Percentiles rank a stretch among this genome's conserved stretches.
Evolutionary conservation across 345 rosid genomes (phyloP).

Genomic region (Populus simonii): DNA sequence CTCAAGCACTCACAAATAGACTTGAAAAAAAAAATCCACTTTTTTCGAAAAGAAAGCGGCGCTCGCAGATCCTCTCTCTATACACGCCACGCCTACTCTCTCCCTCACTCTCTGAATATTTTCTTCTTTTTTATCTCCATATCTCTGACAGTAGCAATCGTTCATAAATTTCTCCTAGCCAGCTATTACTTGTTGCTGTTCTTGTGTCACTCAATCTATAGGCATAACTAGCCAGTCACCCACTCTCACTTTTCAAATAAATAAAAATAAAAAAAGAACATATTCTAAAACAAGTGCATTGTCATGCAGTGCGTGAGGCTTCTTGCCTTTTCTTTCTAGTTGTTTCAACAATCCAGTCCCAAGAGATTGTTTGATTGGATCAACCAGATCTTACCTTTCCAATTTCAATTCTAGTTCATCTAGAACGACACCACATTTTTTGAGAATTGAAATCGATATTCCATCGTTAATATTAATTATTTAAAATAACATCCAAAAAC

Average conservation of each 20-base stretch:
- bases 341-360: neutral
- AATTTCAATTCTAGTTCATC: too few relatives aligned
- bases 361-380: neutral
- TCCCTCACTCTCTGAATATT: neutral
- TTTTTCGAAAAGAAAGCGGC: constrained; percentile 29
- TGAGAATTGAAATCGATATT: too few relatives aligned
- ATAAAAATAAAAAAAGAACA: neutral
- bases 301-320: neutral
- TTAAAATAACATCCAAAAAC: neutral
- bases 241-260: neutral
- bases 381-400: too few relatives aligned
- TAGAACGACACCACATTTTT: too few relatives aligned
- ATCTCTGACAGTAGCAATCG: neutral
- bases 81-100: neutral
- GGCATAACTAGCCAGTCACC: neutral
- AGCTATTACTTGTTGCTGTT: too few relatives aligned
- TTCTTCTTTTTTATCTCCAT: neutral
- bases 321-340: neutral
- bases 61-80: constrained; percentile 6
- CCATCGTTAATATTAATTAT: too few relatives aligned
- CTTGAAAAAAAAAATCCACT: neutral
- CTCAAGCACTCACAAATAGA: neutral
- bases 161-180: neutral
- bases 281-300: neutral
- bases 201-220: neutral